These are phyloP conservation scores for Diutina sp. DNA, from an alignment of 1,139 yeast species.

Conservation along the genomic window DNA sequence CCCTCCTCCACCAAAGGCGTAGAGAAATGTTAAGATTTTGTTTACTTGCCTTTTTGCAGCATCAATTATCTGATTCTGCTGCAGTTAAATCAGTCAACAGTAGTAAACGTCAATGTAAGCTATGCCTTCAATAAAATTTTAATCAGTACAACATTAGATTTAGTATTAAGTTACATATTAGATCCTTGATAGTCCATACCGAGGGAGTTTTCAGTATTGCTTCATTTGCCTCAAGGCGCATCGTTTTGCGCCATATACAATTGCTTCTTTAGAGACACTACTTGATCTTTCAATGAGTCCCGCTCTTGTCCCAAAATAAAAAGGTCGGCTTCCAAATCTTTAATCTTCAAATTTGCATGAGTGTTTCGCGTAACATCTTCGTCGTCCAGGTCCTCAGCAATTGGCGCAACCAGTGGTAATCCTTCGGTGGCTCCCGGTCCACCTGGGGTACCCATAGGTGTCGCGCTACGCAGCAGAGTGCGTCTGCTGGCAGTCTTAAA, in stretches of 20 bases:
- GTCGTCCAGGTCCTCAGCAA: slow-evolving; percentile 18
- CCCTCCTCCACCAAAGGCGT: background rate
- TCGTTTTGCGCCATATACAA: slow-evolving; percentile 19
- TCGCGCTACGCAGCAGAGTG: background rate
- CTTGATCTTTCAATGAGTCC: slow-evolving; percentile 60
- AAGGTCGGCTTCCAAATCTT: slow-evolving; percentile 77
- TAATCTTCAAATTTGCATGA: slow-evolving; percentile 63
- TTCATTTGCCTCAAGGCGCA: background rate
- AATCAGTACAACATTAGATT: background rate
- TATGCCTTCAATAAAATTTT: background rate
- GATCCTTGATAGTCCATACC: no score
- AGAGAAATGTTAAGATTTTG: no score
- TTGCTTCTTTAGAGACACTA: slow-evolving; percentile 47
- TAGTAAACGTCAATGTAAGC: no score
- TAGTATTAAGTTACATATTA: background rate
- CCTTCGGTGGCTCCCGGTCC: slow-evolving; percentile 13
- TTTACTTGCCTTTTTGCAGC: no score
- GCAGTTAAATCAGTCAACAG: no score
- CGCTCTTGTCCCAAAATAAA: slow-evolving; percentile 74
- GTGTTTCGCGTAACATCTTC: slow-evolving; percentile 36
- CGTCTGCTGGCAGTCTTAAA: slow-evolving; percentile 18
- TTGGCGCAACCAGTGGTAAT: slow-evolving; percentile 10
- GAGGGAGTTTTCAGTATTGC: background rate
- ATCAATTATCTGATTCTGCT: no score
- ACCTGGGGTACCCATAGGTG: slow-evolving; percentile 6